These are phyloP conservation scores for Pharnaceum exiguum DNA, from an alignment of 148 eudicot species.

Conservation along the genomic window DNA sequence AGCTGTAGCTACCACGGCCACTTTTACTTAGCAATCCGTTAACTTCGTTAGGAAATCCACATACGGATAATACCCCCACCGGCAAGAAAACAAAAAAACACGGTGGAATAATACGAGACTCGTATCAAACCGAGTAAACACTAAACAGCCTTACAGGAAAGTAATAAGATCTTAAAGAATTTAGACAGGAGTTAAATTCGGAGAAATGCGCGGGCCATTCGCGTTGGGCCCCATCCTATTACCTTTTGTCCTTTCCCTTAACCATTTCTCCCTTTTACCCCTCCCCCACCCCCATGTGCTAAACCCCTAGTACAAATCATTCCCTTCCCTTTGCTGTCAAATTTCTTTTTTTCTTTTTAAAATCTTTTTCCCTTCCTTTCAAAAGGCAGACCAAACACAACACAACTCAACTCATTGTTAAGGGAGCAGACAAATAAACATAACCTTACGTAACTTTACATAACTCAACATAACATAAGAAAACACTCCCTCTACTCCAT, in stretches of 20 bases:
- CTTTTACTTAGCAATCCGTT: no score
- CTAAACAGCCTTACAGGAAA: background rate
- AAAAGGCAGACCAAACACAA: no score
- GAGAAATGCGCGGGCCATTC: slow-evolving; percentile 32
- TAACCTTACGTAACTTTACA: no score
- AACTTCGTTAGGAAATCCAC: no score
- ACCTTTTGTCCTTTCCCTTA: background rate
- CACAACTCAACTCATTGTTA: no score
- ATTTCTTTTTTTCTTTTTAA: no score
- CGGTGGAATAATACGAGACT: background rate
- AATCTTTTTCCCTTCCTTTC: no score
- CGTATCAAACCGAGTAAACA: background rate
- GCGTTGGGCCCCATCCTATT: slow-evolving; percentile 26
- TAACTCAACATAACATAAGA: no score
- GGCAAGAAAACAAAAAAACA: no score
- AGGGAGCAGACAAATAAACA: no score
- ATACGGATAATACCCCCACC: no score
- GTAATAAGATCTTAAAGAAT: background rate
- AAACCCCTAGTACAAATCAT: slow-evolving; percentile 8
- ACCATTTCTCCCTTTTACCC: background rate
- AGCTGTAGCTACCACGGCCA: no score
- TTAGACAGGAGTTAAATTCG: slow-evolving; percentile 8
- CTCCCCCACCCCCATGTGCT: slow-evolving; percentile 11
- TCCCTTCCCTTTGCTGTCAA: background rate
- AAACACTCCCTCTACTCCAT: background rate